These are phyloP conservation scores for Ophioceras dolichostomum DNA, from an alignment of 2,329 filamentous ascomycete genomes.

Conservation along the genomic window DNA sequence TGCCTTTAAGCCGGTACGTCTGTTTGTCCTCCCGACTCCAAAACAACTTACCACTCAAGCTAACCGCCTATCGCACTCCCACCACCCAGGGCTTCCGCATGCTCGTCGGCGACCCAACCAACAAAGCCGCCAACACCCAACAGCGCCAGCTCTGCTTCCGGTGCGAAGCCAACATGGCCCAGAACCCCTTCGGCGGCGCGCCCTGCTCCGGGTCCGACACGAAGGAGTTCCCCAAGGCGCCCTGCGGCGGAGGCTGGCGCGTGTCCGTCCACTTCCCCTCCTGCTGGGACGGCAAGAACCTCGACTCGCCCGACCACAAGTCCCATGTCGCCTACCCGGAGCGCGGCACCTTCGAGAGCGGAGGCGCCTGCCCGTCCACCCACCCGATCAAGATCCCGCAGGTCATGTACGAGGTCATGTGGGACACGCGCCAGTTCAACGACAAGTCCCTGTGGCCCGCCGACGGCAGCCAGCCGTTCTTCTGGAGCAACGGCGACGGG, in stretches of 20 bases:
- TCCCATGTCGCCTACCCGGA: slow-evolving; percentile 6
- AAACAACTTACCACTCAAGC: too few species aligned
- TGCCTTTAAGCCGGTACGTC: slow-evolving; percentile 7
- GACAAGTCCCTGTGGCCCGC: slow-evolving; percentile 20
- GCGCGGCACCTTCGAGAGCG: slow-evolving; percentile 10
- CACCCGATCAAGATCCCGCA: slow-evolving; percentile 12
- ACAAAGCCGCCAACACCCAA: slow-evolving; percentile 3
- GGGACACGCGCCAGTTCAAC: slow-evolving; percentile 17
- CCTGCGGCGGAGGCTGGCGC: slow-evolving; percentile 26
- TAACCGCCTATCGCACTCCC: too few species aligned
- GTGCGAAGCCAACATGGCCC: slow-evolving; percentile 8
- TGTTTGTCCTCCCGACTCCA: neutral
- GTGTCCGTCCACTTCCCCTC: slow-evolving; percentile 25
- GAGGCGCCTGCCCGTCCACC: slow-evolving; percentile 9
- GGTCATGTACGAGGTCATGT: slow-evolving; percentile 12
- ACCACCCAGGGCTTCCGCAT: slow-evolving; percentile 10
- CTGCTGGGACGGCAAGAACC: slow-evolving; percentile 31
- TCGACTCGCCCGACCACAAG: slow-evolving; percentile 29
- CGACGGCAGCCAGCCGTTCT: slow-evolving; percentile 19
- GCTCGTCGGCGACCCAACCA: slow-evolving; percentile 11
- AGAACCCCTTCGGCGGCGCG: slow-evolving; percentile 13
- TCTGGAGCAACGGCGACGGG: slow-evolving; percentile 12
- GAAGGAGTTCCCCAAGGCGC: slow-evolving; percentile 21
- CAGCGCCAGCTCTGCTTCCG: slow-evolving; percentile 12
- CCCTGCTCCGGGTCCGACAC: slow-evolving; percentile 19